These are phyloP conservation scores for Tetrapisispora fleetii DNA, from an alignment of 805 yeast species.

Conservation along the genomic window DNA sequence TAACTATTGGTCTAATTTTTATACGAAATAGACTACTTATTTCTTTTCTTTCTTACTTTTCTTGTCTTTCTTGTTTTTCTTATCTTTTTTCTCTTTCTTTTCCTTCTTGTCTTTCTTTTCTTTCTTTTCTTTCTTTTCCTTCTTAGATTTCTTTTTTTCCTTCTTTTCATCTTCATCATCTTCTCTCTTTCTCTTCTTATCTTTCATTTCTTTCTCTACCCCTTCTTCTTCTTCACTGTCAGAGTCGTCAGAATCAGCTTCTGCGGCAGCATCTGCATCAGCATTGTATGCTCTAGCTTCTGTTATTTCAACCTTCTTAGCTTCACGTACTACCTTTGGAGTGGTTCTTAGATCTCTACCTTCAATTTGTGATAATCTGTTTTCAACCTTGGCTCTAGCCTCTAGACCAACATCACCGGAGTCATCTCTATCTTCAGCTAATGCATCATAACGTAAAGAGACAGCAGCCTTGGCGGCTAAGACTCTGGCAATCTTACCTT, in stretches of 20 bases:
- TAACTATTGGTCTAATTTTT: not conserved
- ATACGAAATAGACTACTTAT: not conserved
- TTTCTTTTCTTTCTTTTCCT: conserved; percentile 2
- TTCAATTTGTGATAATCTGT: conserved; percentile 87
- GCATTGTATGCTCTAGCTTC: conserved; percentile 86
- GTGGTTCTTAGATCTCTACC: conserved; percentile 94
- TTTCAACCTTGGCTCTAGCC: conserved; percentile 87
- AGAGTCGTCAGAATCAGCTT: conserved; percentile 30
- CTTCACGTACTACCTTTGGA: conserved; percentile 70
- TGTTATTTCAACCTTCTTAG: conserved; percentile 75
- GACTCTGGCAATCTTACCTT: conserved; percentile 98
- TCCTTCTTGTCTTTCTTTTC: conserved; percentile 3
- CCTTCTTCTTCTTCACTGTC: conserved; percentile 32
- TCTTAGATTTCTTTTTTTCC: conserved; percentile 2
- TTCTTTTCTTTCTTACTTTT: conserved; percentile 2
- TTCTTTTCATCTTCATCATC: not conserved
- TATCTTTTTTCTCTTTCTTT: not conserved
- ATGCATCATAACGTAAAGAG: conserved; percentile 90
- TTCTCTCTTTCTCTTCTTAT: conserved; percentile 6
- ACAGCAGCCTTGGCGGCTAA: conserved; percentile 98
- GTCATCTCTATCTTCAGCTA: conserved; percentile 95
- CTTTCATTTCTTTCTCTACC: conserved; percentile 27
- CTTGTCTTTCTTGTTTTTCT: not conserved
- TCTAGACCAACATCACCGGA: conserved; percentile 87
- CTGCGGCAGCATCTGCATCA: conserved; percentile 69